These are phyloP conservation scores for Cadophora luteo-olivacea DNA, from an alignment of 2,329 filamentous ascomycete species.

Conservation along the genomic window DNA sequence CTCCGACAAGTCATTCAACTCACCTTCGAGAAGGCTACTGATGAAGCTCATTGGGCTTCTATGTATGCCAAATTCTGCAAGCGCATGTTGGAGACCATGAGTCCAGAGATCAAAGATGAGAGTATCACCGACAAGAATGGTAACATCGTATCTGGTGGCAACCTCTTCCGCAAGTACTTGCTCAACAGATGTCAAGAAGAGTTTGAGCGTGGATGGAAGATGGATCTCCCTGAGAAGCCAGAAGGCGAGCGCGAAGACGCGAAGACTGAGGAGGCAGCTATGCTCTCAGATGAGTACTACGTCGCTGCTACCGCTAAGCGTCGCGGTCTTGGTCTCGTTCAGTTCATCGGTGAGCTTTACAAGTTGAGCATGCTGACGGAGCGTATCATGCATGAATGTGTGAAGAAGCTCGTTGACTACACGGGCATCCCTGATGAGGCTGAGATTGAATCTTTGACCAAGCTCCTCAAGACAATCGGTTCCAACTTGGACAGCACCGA, in stretches of 20 bases:
- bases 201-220: conserved; percentile 97
- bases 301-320: conserved; percentile 91
- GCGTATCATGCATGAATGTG: conserved; percentile 99
- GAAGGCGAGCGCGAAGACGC: conserved; percentile 66
- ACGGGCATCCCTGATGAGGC: conserved; percentile 92
- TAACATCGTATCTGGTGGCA: conserved; percentile 88
- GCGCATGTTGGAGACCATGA: conserved; percentile 96
- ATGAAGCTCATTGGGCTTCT: conserved; percentile 96
- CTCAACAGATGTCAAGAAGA: conserved; percentile 99
- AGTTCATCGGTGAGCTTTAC: conserved; percentile 99
- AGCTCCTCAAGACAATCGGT: conserved; percentile 91
- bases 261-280: conserved; percentile 72
- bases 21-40: conserved; percentile 98
- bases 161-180: conserved; percentile 96
- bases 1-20: conserved; percentile 98
- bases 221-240: conserved; percentile 79
- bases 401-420: conserved; percentile 95
- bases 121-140: conserved; percentile 90
- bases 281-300: conserved; percentile 98
- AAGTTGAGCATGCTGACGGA: conserved; percentile 98
- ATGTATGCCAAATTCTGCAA: conserved; percentile 99
- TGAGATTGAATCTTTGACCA: conserved; percentile 93
- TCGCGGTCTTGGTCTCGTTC: conserved; percentile 94
- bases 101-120: conserved; percentile 91
- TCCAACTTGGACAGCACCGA: conserved; percentile 82